Evolutionary conservation across 140 eudicot genomes (phyloP), one percentile per base, ranked within the genome.

Genomic region (Erigeron philadelphicus): DNA sequence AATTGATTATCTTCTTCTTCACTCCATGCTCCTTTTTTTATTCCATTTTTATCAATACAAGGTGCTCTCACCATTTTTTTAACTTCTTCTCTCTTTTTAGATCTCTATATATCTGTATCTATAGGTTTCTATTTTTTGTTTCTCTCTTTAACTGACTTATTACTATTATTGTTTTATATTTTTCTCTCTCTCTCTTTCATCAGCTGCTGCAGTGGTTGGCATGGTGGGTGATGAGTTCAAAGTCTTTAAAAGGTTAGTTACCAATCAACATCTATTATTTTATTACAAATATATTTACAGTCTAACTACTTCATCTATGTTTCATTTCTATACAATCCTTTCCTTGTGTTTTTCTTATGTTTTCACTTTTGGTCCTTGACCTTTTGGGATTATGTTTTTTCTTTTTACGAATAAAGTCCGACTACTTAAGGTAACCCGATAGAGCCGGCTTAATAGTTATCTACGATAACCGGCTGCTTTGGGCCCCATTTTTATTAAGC

Each of bases 11-110:
- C 85, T 81, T 81, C 85, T 45, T 81, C 85, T 76, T 81, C 82
- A 18, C 85, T 81, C 85, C 85, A 81, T 9, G 85, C 85, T 1
- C 85, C 85, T 77, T 77, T 81, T 71, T 81, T 81, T 21, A 72
- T 72, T 8, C 85, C 82, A 63, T 81, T 77, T 76, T 76, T 81
- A 75, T 81, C 85, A 52, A 72, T 56, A 42, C 64, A 58, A 50
- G 85, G 85, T 61, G 85, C 70, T 77, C 76, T 81, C 73, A 72
- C 80, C 85, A 80, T 80, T 66, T 59, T 75, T 18, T 23, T 59
- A 5, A n/a, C 9, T 8, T 11, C 18, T 13, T 23, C 17, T 17
- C 16, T 23, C 23, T 44, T 42, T 67, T 75, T 61, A 75, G 70
- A 75, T 59, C 69, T 67, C 60, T 67, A 60, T 31, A 31, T 31